These are phyloP conservation scores for Graphilbum ipis-grandicollis DNA, from an alignment of 2,329 filamentous ascomycete genomes.

Conservation along the genomic window DNA sequence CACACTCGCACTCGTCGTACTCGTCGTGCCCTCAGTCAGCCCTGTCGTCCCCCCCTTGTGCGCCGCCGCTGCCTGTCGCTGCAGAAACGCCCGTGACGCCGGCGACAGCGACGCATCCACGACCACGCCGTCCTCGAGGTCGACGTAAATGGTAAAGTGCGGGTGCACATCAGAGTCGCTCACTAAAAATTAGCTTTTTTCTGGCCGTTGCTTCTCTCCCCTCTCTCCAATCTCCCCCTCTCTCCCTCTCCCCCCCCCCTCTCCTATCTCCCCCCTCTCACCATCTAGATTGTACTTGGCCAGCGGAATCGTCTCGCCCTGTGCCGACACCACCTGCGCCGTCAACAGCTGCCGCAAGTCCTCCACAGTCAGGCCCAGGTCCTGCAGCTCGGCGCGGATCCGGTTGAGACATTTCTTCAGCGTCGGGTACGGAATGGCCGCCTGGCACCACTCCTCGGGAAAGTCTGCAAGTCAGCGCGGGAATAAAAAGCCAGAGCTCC, in stretches of 20 bases:
- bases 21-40: too few species aligned
- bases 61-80: too few species aligned
- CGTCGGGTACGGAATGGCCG: constrained; percentile 67
- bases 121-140: constrained; percentile 46
- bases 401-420: constrained; percentile 82
- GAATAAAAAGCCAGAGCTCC: too few species aligned
- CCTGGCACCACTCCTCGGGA: constrained; percentile 52
- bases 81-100: constrained; percentile 44
- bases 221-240: too few species aligned
- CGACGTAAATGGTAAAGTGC: constrained; percentile 52
- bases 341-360: constrained; percentile 50
- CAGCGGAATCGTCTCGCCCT: constrained; percentile 13
- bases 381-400: constrained; percentile 52
- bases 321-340: constrained; percentile 22
- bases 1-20: too few species aligned
- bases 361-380: constrained; percentile 53
- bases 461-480: constrained; percentile 35
- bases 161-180: constrained; percentile 32
- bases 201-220: too few species aligned
- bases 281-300: constrained; percentile 37
- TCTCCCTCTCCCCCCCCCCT: too few species aligned
- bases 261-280: too few species aligned
- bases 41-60: too few species aligned
- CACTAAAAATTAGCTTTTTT: too few species aligned
- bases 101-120: constrained; percentile 52